These are phyloP conservation scores for Picochlorum sp. DNA, from an alignment of 139 green algal species.

Conservation along the genomic window DNA sequence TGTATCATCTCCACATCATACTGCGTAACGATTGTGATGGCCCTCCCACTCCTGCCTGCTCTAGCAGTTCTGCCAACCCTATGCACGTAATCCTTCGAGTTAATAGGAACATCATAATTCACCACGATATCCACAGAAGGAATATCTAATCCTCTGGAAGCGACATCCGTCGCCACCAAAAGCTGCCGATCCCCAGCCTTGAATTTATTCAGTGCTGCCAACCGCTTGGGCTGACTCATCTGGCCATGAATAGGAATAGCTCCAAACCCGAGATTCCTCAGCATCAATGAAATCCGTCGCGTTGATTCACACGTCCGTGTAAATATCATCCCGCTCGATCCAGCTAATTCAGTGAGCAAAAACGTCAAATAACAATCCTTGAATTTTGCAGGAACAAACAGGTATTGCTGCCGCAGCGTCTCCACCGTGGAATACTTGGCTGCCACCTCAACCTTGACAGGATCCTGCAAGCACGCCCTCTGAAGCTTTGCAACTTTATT, in stretches of 20 bases:
- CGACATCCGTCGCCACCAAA: constrained; percentile 85
- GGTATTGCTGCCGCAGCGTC: constrained; percentile 95
- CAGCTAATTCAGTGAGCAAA: constrained; percentile 75
- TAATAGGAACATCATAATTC: constrained; percentile 96
- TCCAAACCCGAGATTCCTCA: constrained; percentile 93
- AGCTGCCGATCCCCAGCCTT: constrained; percentile 85
- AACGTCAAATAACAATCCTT: constrained; percentile 95
- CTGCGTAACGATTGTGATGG: constrained; percentile 93
- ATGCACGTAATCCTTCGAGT: constrained; percentile 95
- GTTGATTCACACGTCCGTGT: constrained; percentile 91
- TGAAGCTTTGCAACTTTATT: constrained; percentile 98
- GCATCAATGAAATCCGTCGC: constrained; percentile 77
- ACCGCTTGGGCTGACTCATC: constrained; percentile 95
- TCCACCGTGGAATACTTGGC: constrained; percentile 94
- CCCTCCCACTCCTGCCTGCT: constrained; percentile 79
- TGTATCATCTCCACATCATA: constrained; percentile 99
- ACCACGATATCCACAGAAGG: constrained; percentile 89
- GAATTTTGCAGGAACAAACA: constrained; percentile 97
- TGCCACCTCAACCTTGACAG: constrained; percentile 94
- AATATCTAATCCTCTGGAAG: constrained; percentile 88
- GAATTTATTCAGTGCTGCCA: constrained; percentile 96
- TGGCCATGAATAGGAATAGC: constrained; percentile 96
- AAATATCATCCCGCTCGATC: constrained; percentile 79
- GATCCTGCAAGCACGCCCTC: constrained; percentile 83
- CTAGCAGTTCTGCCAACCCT: constrained; percentile 90